These are phyloP conservation scores for Alloteropsis angusta DNA, from an alignment of 202 grass and related monocot genomes.

Conservation along the genomic window DNA sequence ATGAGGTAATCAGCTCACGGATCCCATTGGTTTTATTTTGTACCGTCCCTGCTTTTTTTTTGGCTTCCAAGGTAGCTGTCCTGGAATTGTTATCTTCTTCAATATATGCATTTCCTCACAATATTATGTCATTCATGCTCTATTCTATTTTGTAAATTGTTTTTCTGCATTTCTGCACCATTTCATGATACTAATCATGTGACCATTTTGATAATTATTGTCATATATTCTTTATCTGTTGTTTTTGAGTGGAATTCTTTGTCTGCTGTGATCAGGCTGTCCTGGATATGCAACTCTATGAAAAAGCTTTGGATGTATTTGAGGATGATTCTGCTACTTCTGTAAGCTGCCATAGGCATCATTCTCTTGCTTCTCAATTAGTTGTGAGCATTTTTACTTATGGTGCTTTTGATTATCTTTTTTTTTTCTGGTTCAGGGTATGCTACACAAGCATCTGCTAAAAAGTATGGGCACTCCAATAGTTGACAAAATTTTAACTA, in stretches of 20 bases:
- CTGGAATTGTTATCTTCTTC: background rate
- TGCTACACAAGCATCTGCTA: slow-evolving; percentile 89
- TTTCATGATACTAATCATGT: slow-evolving; percentile 21
- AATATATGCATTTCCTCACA: background rate
- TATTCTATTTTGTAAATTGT: background rate
- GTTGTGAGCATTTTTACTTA: slow-evolving; percentile 23
- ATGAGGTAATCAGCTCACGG: slow-evolving; percentile 53
- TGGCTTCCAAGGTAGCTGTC: background rate
- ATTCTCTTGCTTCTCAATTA: slow-evolving; percentile 23
- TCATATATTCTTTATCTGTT: slow-evolving; percentile 3
- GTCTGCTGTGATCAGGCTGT: slow-evolving; percentile 52
- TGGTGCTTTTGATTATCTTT: background rate
- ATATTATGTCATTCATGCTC: background rate
- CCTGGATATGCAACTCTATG: slow-evolving; percentile 87
- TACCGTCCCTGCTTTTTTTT: background rate
- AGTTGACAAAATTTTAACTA: slow-evolving; percentile 64
- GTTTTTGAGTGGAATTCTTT: slow-evolving; percentile 6
- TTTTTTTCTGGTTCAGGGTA: slow-evolving; percentile 42
- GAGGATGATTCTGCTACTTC: slow-evolving; percentile 80
- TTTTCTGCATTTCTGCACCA: background rate
- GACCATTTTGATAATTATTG: background rate
- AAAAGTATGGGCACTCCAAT: slow-evolving; percentile 65
- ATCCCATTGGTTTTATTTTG: slow-evolving; percentile 17
- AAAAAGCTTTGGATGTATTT: slow-evolving; percentile 89
- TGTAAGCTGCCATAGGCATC: slow-evolving; percentile 42